Percentiles rank a stretch among this genome's conserved stretches.
These are phyloP conservation scores for Herpotrichia juniperi DNA, from an alignment of 2,329 filamentous ascomycete genomes.

Conservation along the genomic window DNA sequence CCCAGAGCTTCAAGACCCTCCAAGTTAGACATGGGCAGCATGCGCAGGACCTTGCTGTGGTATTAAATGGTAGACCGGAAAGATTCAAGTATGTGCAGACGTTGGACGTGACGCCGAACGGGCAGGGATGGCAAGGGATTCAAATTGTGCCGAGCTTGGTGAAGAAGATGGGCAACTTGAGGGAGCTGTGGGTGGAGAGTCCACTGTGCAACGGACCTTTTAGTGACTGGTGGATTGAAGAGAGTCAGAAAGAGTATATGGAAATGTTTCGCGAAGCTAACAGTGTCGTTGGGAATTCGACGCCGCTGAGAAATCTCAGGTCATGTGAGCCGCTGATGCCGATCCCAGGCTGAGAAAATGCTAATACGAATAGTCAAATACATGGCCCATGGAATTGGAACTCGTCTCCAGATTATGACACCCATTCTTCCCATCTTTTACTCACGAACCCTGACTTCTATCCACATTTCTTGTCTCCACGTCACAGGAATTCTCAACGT, in stretches of 20 bases:
- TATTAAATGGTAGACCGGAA: neutral
- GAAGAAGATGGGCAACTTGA: conserved; percentile 1
- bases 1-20: neutral
- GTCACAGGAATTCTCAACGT: neutral
- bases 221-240: neutral
- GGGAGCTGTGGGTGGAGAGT: neutral
- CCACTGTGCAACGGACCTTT: neutral
- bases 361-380: neutral
- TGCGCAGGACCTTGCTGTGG: neutral
- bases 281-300: neutral
- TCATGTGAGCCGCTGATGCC: neutral
- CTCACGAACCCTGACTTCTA: neutral
- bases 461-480: neutral
- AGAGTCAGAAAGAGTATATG: neutral
- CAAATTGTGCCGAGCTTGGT: neutral
- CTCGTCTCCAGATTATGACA: neutral
- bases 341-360: neutral
- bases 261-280: neutral
- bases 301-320: neutral
- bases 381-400: neutral
- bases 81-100: conserved; percentile 1
- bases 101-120: neutral
- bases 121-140: neutral
- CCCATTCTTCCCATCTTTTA: neutral
- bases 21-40: neutral